Evolutionary conservation across 345 rosid genomes (phyloP).

Genomic region (Salix koriyanagi): DNA sequence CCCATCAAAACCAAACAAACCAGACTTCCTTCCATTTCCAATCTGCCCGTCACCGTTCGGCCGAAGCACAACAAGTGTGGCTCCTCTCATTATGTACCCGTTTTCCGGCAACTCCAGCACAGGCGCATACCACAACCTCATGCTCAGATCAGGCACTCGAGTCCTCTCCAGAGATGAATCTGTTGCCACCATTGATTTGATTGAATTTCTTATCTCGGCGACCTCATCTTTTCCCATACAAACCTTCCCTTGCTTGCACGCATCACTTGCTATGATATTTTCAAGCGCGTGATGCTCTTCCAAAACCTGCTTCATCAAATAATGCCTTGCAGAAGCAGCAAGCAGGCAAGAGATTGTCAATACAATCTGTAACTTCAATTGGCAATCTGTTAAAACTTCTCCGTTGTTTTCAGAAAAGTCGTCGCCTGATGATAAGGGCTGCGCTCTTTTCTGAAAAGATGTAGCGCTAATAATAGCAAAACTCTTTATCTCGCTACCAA

Average conservation of each 20-base stretch:
- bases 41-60: slow-evolving; percentile 15
- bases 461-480: slow-evolving; percentile 42
- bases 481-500: slow-evolving; percentile 28
- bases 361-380: slow-evolving; percentile 28
- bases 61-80: slow-evolving; percentile 34
- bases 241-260: slow-evolving; percentile 29
- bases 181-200: neutral
- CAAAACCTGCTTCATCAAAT: slow-evolving; percentile 26
- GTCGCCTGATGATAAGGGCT: neutral
- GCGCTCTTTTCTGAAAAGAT: slow-evolving; percentile 10
- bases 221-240: slow-evolving; percentile 28
- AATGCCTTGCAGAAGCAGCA: slow-evolving; percentile 40
- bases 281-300: slow-evolving; percentile 20
- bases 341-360: slow-evolving; percentile 40
- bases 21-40: neutral
- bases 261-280: slow-evolving; percentile 26
- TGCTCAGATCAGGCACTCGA: slow-evolving; percentile 32
- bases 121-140: slow-evolving; percentile 38
- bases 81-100: slow-evolving; percentile 40
- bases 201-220: slow-evolving; percentile 24
- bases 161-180: slow-evolving; percentile 24
- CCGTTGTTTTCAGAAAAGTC: neutral
- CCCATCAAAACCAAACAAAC: slow-evolving; percentile 11
- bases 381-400: slow-evolving; percentile 16
- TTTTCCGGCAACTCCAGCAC: slow-evolving; percentile 34